Evolutionary conservation across 768 basidiomycete species (phyloP).

Genomic region (Filobasidium floriforme): DNA sequence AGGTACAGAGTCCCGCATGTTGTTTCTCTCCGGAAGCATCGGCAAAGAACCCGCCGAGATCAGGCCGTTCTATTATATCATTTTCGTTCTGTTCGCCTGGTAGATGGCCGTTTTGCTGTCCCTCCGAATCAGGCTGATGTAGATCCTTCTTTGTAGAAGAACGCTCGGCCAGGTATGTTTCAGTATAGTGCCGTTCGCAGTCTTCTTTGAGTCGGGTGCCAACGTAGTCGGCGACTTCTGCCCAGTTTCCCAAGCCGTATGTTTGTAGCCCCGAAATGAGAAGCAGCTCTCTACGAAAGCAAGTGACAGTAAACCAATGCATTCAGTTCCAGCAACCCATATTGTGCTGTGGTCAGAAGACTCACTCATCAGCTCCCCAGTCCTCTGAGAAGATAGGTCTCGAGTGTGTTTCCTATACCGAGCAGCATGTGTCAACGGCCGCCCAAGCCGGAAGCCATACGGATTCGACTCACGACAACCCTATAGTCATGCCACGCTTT

Average conservation of each 20-base stretch:
- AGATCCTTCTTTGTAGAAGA: background rate
- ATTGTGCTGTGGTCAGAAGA: conserved; percentile 11
- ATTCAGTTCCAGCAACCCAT: background rate
- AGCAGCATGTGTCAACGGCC: background rate
- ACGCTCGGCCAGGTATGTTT: conserved; percentile 33
- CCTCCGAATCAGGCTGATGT: background rate
- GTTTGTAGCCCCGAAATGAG: conserved; percentile 77
- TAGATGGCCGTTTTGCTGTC: background rate
- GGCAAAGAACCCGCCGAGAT: background rate
- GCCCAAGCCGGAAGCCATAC: background rate
- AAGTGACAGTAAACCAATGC: background rate
- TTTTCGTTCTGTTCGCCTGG: background rate
- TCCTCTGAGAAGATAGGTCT: conserved; percentile 90
- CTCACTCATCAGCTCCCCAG: conserved; percentile 97
- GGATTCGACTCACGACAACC: conserved; percentile 60
- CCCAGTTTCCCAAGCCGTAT: conserved; percentile 93
- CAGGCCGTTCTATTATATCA: background rate
- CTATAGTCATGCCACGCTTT: conserved; percentile 82
- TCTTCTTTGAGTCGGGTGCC: conserved; percentile 91
- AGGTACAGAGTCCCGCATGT: conserved; percentile 1
- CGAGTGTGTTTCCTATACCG: conserved; percentile 76
- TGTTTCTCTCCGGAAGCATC: background rate
- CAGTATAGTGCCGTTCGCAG: conserved; percentile 78
- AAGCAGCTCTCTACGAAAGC: conserved; percentile 63
- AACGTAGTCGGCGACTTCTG: conserved; percentile 82